Evolutionary conservation across 169 alveolate species (phyloP).

Genomic region (Cryptosporidium tyzzeri): DNA sequence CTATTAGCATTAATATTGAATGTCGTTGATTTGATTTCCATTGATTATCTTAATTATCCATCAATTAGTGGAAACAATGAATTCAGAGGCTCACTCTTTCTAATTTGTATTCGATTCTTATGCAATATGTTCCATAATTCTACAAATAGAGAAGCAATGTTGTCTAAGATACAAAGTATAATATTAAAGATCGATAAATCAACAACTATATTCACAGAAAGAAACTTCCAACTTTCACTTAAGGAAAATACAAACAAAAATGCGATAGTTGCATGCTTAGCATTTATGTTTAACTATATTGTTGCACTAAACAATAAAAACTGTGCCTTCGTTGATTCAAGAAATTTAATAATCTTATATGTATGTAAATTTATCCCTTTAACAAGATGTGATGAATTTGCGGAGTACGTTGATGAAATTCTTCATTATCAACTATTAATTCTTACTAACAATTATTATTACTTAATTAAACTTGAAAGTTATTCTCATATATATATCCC

Average conservation of each 20-base stretch:
- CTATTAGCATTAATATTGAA: conserved; percentile 20
- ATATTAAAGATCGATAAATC: background rate
- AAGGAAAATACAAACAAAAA: conserved; percentile 20
- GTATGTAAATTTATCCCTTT: conserved; percentile 12
- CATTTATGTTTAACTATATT: conserved; percentile 31
- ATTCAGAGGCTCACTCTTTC: conserved; percentile 4
- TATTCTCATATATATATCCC: background rate
- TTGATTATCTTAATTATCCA: background rate
- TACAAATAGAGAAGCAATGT: conserved; percentile 62
- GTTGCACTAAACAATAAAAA: conserved; percentile 25
- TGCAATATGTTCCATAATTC: conserved; percentile 51
- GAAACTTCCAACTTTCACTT: conserved; percentile 1
- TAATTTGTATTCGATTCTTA: conserved; percentile 24
- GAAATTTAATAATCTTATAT: conserved; percentile 2
- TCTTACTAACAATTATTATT: conserved; percentile 39
- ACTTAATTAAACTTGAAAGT: background rate
- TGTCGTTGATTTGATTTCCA: conserved; percentile 16
- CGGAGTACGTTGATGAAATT: background rate
- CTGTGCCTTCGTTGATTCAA: background rate
- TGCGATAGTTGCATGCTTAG: conserved; percentile 15
- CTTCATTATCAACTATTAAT: conserved; percentile 31
- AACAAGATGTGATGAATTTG: background rate
- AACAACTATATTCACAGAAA: background rate
- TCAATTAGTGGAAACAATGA: background rate
- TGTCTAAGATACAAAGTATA: background rate